These are phyloP conservation scores for Arachnomyces sp. DNA, from an alignment of 2,329 filamentous ascomycete species.

Conservation along the genomic window DNA sequence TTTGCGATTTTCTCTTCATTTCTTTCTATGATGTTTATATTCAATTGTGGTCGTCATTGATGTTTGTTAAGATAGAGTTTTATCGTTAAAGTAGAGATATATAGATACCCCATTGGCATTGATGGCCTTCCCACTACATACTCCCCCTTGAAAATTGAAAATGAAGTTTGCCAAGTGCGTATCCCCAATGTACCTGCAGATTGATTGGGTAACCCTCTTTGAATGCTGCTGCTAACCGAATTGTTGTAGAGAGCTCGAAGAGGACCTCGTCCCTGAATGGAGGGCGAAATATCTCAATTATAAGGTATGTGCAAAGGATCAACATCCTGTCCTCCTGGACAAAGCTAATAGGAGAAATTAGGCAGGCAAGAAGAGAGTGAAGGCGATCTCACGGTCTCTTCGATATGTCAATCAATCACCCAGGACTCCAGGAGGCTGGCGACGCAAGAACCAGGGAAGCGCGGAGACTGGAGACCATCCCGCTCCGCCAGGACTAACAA, in stretches of 20 bases:
- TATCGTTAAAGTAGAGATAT: no score
- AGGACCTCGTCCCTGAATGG: slow-evolving; percentile 90
- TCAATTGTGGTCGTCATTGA: no score
- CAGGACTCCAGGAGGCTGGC: slow-evolving; percentile 41
- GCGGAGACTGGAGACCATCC: no score
- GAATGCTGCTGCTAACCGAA: slow-evolving; percentile 14
- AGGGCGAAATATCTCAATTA: slow-evolving; percentile 89
- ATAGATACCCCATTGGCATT: no score
- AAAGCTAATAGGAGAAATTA: slow-evolving; percentile 23
- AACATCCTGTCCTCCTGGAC: slow-evolving; percentile 4
- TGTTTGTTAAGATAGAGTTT: no score
- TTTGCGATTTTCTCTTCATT: no score
- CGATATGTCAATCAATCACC: slow-evolving; percentile 49
- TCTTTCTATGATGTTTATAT: no score
- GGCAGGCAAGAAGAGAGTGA: slow-evolving; percentile 84
- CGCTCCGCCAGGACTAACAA: no score
- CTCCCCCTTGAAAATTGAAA: no score
- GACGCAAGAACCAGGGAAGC: slow-evolving; percentile 7
- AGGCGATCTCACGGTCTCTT: slow-evolving; percentile 67
- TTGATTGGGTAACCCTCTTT: slow-evolving; percentile 7
- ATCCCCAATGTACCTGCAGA: background rate
- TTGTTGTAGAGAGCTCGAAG: slow-evolving; percentile 60
- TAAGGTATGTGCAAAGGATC: slow-evolving; percentile 49
- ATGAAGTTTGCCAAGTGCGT: slow-evolving; percentile 58
- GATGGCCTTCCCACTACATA: no score